Percentiles rank a stretch among this genome's conserved stretches.
Evolutionary conservation across 495 filamentous ascomycete species (phyloP).

Genomic region (Aspergillus hancockii): DNA sequence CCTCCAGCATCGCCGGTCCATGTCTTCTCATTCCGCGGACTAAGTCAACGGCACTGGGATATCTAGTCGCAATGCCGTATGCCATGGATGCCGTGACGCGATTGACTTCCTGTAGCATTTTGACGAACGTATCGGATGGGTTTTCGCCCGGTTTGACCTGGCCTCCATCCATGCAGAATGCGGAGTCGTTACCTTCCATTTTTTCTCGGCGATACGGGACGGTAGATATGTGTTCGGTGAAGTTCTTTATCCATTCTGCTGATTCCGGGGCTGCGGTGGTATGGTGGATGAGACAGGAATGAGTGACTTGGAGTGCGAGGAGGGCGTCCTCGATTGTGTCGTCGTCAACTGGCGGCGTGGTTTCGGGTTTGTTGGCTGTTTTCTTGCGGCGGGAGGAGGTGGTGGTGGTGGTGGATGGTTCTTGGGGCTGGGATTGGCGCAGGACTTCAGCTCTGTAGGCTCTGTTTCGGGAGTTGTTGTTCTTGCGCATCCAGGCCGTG

Average conservation of each 20-base stretch:
- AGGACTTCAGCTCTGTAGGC: conserved; percentile 67
- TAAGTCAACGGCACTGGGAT: conserved; percentile 58
- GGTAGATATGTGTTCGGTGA: conserved; percentile 79
- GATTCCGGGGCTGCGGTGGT: conserved; percentile 63
- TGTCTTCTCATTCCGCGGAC: conserved; percentile 57
- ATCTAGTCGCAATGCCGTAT: conserved; percentile 65
- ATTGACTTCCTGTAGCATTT: conserved; percentile 77
- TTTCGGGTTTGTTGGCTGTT: conserved; percentile 44
- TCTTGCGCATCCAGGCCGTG: conserved; percentile 66
- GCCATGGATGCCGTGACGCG: conserved; percentile 75
- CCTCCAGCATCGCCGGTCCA: conserved; percentile 61
- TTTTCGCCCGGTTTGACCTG: conserved; percentile 76
- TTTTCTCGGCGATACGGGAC: conserved; percentile 65
- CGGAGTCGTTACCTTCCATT: conserved; percentile 51
- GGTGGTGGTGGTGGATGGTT: conserved; percentile 17
- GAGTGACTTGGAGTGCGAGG: conserved; percentile 67
- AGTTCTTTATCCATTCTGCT: conserved; percentile 74
- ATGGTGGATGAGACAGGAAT: conserved; percentile 72
- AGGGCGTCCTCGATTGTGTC: conserved; percentile 74
- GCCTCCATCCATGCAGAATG: conserved; percentile 82
- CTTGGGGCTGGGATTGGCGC: conserved; percentile 33
- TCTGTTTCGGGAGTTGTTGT: conserved; percentile 64
- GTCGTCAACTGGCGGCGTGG: conserved; percentile 61
- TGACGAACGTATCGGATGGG: conserved; percentile 66
- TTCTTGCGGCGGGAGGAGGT: conserved; percentile 33